These are phyloP conservation scores for Avena atlantica DNA, from an alignment of 176 grass and related monocot species.

Conservation along the genomic window DNA sequence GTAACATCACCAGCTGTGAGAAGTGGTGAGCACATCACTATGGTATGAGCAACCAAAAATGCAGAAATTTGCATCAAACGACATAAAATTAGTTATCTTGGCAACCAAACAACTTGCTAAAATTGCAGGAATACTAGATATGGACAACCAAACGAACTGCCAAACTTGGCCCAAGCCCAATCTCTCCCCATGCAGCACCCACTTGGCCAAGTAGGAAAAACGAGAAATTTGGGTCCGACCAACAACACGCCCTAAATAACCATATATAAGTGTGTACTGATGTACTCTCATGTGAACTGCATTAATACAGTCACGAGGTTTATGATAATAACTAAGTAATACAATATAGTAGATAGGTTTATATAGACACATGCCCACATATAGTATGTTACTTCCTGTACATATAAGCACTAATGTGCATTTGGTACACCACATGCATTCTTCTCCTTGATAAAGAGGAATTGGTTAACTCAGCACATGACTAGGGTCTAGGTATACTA, in stretches of 20 bases:
- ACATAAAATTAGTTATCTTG: too few relatives aligned
- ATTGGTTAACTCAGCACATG: constrained; percentile 33
- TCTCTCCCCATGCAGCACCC: too few relatives aligned
- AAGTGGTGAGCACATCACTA: too few relatives aligned
- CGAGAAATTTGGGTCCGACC: too few relatives aligned
- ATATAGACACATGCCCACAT: neutral
- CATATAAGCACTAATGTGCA: neutral
- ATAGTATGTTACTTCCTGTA: neutral
- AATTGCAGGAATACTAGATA: too few relatives aligned
- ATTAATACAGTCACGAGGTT: neutral
- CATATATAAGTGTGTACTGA: neutral
- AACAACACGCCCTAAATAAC: neutral
- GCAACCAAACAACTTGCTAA: too few relatives aligned
- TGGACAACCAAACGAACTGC: too few relatives aligned
- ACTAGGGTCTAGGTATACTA: neutral
- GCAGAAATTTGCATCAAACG: too few relatives aligned
- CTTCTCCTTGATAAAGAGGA: constrained; percentile 1
- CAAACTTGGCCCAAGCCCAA: too few relatives aligned
- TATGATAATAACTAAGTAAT: neutral
- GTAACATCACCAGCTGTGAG: too few relatives aligned
- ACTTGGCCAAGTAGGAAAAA: too few relatives aligned
- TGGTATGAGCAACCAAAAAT: too few relatives aligned
- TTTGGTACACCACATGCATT: constrained; percentile 22
- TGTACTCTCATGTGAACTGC: neutral
- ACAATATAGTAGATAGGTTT: neutral